phyloP scores from a whole-genome alignment of 2,329 filamentous ascomycete genomes.

The Penicillium expansum region DNA sequence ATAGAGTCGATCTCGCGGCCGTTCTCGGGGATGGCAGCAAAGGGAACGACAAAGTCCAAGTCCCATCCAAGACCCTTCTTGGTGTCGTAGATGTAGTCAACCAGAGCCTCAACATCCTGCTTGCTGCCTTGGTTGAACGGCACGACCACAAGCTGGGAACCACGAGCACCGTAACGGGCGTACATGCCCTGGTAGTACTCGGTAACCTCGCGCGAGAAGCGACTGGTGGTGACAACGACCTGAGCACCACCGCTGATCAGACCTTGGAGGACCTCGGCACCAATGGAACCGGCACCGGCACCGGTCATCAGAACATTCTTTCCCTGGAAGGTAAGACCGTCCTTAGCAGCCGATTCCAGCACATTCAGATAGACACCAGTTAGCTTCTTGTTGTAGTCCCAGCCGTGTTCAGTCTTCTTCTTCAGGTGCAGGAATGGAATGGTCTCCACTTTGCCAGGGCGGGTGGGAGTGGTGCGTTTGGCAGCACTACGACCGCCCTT shows the following conservation, averaged over 20 bases:
- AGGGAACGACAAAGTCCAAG: constrained; percentile 91
- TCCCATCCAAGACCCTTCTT: constrained; percentile 99
- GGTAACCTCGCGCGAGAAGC: constrained; percentile 94
- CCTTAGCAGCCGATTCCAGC: constrained; percentile 80
- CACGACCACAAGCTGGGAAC: constrained; percentile 94
- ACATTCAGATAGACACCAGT: constrained; percentile 91
- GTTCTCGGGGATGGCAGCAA: constrained; percentile 96
- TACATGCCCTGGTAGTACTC: constrained; percentile 99
- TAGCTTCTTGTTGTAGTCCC: constrained; percentile 99
- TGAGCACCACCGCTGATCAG: constrained; percentile 95
- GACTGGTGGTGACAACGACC: constrained; percentile 92
- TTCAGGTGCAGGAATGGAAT: constrained; percentile 97
- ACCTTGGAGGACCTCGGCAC: constrained; percentile 92
- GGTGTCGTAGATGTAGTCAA: constrained; percentile 93
- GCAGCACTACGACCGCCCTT: constrained; percentile 55
- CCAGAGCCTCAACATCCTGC: constrained; percentile 89
- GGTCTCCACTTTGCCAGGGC: constrained; percentile 88
- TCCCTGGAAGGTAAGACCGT: constrained; percentile 85
- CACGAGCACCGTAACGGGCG: constrained; percentile 84
- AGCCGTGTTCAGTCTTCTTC: constrained; percentile 93
- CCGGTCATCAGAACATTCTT: constrained; percentile 98
- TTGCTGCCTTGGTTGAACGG: constrained; percentile 99
- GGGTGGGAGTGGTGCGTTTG: constrained; percentile 52
- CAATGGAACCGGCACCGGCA: constrained; percentile 95
- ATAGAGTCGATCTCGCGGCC: constrained; percentile 95